phyloP scores from a whole-genome alignment of 2,329 filamentous ascomycete species.

The Cercospora canescens region DNA sequence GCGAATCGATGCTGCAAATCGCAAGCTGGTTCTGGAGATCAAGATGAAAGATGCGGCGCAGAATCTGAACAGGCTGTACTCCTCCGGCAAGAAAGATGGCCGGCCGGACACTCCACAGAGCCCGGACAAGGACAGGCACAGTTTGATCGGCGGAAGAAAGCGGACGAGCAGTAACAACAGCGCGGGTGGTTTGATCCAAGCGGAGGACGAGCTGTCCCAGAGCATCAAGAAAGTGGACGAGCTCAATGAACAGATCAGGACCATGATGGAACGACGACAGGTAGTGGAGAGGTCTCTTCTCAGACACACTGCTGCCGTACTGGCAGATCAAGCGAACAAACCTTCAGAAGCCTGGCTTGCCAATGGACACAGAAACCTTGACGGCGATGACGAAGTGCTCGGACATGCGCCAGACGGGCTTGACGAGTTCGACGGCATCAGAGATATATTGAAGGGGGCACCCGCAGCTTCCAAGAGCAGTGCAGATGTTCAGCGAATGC shows the following conservation, averaged over 20 bases:
- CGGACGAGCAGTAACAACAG: slow-evolving; percentile 44
- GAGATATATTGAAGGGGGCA: slow-evolving; percentile 34
- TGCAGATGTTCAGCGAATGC: slow-evolving; percentile 16
- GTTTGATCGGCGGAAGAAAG: slow-evolving; percentile 37
- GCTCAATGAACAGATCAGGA: slow-evolving; percentile 75
- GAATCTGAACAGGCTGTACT: slow-evolving; percentile 80
- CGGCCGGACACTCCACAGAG: slow-evolving; percentile 44
- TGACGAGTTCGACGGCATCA: slow-evolving; percentile 57
- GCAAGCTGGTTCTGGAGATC: slow-evolving; percentile 83
- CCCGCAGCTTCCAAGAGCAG: slow-evolving; percentile 22
- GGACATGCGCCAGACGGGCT: slow-evolving; percentile 27
- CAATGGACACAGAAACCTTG: slow-evolving; percentile 20
- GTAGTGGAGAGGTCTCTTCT: slow-evolving; percentile 74
- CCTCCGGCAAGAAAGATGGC: slow-evolving; percentile 51
- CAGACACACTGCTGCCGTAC: slow-evolving; percentile 87
- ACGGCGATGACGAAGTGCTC: slow-evolving; percentile 26
- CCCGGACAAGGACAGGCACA: slow-evolving; percentile 54
- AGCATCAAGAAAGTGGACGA: slow-evolving; percentile 84
- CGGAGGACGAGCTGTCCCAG: slow-evolving; percentile 71
- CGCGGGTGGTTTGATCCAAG: slow-evolving; percentile 50
- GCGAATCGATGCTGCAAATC: slow-evolving; percentile 77
- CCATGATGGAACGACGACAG: slow-evolving; percentile 74
- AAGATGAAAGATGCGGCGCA: slow-evolving; percentile 93
- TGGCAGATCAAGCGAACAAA: slow-evolving; percentile 68
- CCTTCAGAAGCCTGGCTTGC: slow-evolving; percentile 14